These are phyloP conservation scores for Rhodofomes roseus DNA, from an alignment of 1,284 basidiomycete genomes.

Conservation along the genomic window DNA sequence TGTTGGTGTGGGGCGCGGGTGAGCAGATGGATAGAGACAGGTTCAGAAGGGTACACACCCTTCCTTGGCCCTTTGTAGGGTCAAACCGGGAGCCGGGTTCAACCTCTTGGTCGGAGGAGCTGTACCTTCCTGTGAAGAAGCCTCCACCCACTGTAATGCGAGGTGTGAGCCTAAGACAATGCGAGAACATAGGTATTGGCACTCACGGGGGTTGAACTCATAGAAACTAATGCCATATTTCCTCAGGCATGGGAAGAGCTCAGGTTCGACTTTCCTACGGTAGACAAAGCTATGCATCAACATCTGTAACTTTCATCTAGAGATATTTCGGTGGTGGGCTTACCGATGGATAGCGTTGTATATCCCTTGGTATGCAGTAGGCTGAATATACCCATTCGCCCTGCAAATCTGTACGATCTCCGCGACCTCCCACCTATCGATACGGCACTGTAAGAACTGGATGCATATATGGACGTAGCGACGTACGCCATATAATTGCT, in stretches of 20 bases:
- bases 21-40: slow-evolving; percentile 7
- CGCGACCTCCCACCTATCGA: slow-evolving; percentile 53
- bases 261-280: slow-evolving; percentile 44
- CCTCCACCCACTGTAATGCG: slow-evolving; percentile 31
- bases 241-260: slow-evolving; percentile 61
- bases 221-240: slow-evolving; percentile 62
- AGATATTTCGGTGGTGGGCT: background rate
- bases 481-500: slow-evolving; percentile 46
- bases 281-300: background rate
- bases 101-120: slow-evolving; percentile 24
- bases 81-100: slow-evolving; percentile 39
- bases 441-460: background rate
- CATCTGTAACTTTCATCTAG: no score
- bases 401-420: slow-evolving; percentile 58
- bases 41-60: slow-evolving; percentile 15
- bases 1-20: slow-evolving; percentile 15
- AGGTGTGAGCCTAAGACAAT: slow-evolving; percentile 16
- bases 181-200: background rate
- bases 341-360: slow-evolving; percentile 51
- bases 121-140: slow-evolving; percentile 36
- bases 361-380: slow-evolving; percentile 67
- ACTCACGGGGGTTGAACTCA: slow-evolving; percentile 47
- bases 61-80: slow-evolving; percentile 27
- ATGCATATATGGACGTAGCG: background rate
- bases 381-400: slow-evolving; percentile 53